Conservation (phyloP, 2,329 filamentous ascomycete genomes). For the Graphiopsis chlorocephala region DNA sequence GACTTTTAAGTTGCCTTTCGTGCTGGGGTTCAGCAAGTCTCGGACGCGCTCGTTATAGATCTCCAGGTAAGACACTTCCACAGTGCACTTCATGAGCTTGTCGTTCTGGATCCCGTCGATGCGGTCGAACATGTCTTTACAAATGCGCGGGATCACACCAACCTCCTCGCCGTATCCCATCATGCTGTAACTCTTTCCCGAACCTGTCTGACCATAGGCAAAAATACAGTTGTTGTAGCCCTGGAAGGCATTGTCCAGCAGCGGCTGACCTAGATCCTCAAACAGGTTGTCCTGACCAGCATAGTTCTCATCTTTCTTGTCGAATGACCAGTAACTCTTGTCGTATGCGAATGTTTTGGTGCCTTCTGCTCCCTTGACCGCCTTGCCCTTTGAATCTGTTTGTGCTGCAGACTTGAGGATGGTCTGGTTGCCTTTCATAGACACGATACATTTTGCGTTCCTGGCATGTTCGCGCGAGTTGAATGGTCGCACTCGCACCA, state of each 20-base stretch:
- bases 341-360: constrained; percentile 93
- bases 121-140: constrained; percentile 92
- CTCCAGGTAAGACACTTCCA: constrained; percentile 97
- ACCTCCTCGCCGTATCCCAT: constrained; percentile 98
- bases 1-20: constrained; percentile 94
- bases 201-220: constrained; percentile 96
- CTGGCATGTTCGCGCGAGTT: constrained; percentile 83
- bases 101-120: constrained; percentile 70
- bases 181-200: constrained; percentile 99
- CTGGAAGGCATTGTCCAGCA: constrained; percentile 96
- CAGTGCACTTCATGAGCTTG: constrained; percentile 78
- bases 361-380: constrained; percentile 61
- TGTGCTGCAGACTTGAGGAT: constrained; percentile 68
- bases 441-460: constrained; percentile 91
- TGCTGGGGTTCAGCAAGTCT: constrained; percentile 90
- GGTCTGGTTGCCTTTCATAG: constrained; percentile 93
- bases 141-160: constrained; percentile 95
- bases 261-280: constrained; percentile 78
- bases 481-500: constrained; percentile 93
- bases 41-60: constrained; percentile 98
- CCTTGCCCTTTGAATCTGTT: constrained; percentile 61
- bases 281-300: constrained; percentile 89
- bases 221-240: constrained; percentile 99
- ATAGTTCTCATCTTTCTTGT: constrained; percentile 75
- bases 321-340: constrained; percentile 97